Percentiles rank a stretch among this genome's conserved stretches.
Conservation (phyloP, 2,329 filamentous ascomycete species). For the Hypoxylon rubiginosum region DNA sequence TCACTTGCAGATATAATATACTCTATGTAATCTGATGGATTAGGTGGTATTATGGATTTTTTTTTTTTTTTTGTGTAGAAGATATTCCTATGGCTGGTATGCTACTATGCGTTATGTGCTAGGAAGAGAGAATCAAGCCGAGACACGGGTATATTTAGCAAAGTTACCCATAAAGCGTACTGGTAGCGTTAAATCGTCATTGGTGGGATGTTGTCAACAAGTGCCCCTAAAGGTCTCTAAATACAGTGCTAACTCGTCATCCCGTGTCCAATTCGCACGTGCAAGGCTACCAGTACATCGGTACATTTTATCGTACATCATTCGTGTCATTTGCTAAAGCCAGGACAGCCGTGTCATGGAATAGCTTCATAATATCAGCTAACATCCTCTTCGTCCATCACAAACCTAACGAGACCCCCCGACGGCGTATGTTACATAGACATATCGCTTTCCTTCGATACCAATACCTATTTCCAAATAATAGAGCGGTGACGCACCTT, state of each 20-base stretch:
- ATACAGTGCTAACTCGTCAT: background rate
- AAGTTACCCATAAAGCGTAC: too few relatives aligned
- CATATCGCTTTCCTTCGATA: conserved; percentile 6
- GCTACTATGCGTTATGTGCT: too few relatives aligned
- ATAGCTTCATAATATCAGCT: background rate
- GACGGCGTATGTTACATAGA: background rate
- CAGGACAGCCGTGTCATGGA: background rate
- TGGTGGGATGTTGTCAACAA: background rate
- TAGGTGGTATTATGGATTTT: too few relatives aligned
- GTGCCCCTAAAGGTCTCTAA: too few relatives aligned
- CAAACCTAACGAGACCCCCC: background rate
- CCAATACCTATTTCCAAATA: background rate
- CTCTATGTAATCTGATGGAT: too few relatives aligned
- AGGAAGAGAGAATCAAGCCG: too few relatives aligned
- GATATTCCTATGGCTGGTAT: too few relatives aligned
- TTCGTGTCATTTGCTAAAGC: conserved; percentile 33
- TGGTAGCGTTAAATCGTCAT: too few relatives aligned
- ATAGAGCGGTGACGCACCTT: background rate
- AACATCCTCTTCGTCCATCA: background rate
- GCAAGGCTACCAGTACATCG: conserved; percentile 14
- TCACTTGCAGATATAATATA: too few relatives aligned
- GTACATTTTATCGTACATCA: conserved; percentile 20
- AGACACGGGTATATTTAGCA: too few relatives aligned
- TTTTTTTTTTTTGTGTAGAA: too few relatives aligned
- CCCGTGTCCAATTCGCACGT: conserved; percentile 20